These are phyloP conservation scores for Mycothermus thermophilus DNA, from an alignment of 495 filamentous ascomycete species.

Conservation along the genomic window DNA sequence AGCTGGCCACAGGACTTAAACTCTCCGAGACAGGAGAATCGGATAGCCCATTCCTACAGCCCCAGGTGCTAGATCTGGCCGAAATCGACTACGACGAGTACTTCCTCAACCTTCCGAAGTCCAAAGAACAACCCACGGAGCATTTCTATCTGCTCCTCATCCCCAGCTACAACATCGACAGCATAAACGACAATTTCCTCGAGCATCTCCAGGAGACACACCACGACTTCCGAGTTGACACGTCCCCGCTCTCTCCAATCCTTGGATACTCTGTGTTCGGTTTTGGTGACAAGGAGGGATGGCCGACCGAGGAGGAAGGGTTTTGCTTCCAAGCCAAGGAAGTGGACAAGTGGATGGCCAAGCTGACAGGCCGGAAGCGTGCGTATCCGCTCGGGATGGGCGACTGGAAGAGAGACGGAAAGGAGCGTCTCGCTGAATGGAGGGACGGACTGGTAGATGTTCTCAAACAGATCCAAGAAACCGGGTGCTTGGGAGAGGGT, in stretches of 20 bases:
- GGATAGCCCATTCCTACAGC: conserved; percentile 35
- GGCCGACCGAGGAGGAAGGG: conserved; percentile 79
- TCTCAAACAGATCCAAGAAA: conserved; percentile 44
- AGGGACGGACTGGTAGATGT: conserved; percentile 56
- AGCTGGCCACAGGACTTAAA: conserved; percentile 26
- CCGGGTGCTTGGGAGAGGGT: conserved; percentile 62
- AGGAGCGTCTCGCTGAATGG: conserved; percentile 60
- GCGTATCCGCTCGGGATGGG: conserved; percentile 79
- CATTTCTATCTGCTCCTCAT: conserved; percentile 73
- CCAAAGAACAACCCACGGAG: conserved; percentile 23
- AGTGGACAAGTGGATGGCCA: conserved; percentile 91
- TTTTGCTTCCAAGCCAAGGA: conserved; percentile 84
- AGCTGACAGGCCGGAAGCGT: conserved; percentile 62
- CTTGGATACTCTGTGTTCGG: conserved; percentile 89
- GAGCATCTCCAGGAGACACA: conserved; percentile 80
- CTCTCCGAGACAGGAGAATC: conserved; percentile 9
- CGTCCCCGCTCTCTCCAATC: conserved; percentile 58
- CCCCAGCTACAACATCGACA: conserved; percentile 88
- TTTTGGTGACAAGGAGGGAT: conserved; percentile 78
- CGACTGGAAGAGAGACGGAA: conserved; percentile 62
- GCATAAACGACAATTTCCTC: conserved; percentile 66
- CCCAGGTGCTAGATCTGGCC: conserved; percentile 64
- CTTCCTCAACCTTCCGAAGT: conserved; percentile 55
- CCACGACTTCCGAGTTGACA: conserved; percentile 91
- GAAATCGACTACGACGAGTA: conserved; percentile 84